A percentile compares a stretch with the other conserved stretches of the same genome.
phyloP scores from a whole-genome alignment of 75 land plant genomes.

The Sequoia sempervirens region DNA sequence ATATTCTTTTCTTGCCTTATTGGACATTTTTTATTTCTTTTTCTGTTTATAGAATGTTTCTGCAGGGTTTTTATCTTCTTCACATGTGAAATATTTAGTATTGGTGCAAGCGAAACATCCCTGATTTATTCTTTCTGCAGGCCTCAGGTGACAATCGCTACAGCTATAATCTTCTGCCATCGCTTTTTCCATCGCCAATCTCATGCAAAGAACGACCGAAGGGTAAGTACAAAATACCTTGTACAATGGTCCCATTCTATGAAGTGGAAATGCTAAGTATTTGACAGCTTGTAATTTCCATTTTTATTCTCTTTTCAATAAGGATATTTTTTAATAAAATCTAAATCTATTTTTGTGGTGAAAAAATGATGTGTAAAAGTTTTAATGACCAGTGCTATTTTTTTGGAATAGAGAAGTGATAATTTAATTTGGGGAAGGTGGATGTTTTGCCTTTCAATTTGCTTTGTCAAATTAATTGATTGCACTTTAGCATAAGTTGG shows the following conservation, averaged over 20 bases:
- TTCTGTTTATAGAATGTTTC: neutral
- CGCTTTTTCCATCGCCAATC: constrained; percentile 83
- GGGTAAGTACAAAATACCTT: constrained; percentile 23
- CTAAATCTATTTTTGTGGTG: neutral
- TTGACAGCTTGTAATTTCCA: neutral
- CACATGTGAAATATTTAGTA: neutral
- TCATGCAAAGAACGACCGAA: constrained; percentile 79
- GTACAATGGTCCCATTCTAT: neutral
- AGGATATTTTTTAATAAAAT: neutral
- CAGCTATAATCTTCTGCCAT: constrained; percentile 78
- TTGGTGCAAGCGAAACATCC: constrained; percentile 1
- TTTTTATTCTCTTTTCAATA: neutral
- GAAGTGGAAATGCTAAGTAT: neutral
- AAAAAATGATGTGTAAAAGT: neutral
- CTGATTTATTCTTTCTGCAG: constrained; percentile 2
- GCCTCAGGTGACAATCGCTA: constrained; percentile 84
- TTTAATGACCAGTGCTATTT: neutral
- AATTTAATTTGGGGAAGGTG: neutral
- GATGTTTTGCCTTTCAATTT: neutral
- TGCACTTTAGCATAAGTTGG: neutral
- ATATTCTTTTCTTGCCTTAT: neutral
- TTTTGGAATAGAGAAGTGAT: neutral
- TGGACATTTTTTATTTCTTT: neutral
- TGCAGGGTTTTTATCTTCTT: neutral
- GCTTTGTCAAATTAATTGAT: neutral